These are phyloP conservation scores for Quercus ilex DNA, from an alignment of 306 rosid species.

Conservation along the genomic window DNA sequence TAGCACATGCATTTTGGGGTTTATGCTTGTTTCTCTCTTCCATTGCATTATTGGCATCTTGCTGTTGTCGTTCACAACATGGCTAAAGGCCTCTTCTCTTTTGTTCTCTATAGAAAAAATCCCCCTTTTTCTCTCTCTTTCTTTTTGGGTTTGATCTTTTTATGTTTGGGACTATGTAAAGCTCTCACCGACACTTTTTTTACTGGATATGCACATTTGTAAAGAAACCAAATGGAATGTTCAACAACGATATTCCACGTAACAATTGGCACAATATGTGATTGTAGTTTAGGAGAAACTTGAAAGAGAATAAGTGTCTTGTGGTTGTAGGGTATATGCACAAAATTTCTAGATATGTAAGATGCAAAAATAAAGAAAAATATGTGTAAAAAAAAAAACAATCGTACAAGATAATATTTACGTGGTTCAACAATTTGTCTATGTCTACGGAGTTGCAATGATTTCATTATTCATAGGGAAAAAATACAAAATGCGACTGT, in stretches of 20 bases:
- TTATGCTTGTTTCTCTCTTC: no score
- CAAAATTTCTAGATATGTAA: no score
- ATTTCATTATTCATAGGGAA: no score
- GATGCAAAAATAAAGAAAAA: no score
- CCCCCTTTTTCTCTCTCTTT: not conserved
- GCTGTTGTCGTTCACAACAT: not conserved
- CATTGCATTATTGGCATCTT: not conserved
- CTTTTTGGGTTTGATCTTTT: not conserved
- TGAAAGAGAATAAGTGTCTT: no score
- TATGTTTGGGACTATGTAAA: not conserved
- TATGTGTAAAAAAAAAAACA: no score
- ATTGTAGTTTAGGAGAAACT: not conserved
- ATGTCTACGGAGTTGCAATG: fast-evolving
- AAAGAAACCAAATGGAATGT: not conserved
- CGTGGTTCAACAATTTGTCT: no score
- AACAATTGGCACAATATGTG: not conserved
- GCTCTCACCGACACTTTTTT: not conserved
- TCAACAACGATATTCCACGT: not conserved
- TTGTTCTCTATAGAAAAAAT: not conserved
- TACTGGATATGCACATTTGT: not conserved
- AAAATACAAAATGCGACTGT: no score
- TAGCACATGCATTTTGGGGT: not conserved
- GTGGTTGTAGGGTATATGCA: no score
- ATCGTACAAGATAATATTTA: no score
- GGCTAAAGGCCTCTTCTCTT: not conserved